Evolutionary conservation across 345 rosid genomes (phyloP), one percentile per base, ranked within the genome.

Genomic region (Orychophragmus violaceus): DNA sequence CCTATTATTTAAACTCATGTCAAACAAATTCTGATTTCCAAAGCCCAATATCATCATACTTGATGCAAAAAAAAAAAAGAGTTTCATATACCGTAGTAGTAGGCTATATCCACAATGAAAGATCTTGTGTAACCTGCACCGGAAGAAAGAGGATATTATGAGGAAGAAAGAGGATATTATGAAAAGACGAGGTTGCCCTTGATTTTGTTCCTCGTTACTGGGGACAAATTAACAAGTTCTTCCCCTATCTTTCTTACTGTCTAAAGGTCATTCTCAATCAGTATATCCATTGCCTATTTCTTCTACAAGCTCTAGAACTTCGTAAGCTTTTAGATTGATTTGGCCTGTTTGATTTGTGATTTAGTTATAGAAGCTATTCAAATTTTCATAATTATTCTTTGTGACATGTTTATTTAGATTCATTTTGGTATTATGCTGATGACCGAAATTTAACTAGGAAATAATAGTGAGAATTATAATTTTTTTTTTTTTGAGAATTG

Each of bases 371-470:
- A 24, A 7, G 14, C 42, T 27, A 0, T 61, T 29, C 3, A n/a
- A n/a, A 13, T 3, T 42, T 49, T 48, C 32, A 9, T 33, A 33
- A 16, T 57, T 68, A 3, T 4, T 58, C 5, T 18, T 27, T 55
- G 10, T 1, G n/a, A 19, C 23, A 12, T 70, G 49, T 62, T 36
- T 61, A 2, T 46, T 56, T 36, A 1, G 52, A 57, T 57, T 52
- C 19, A 50, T 29, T 62, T 39, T 52, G 46, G 18, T 64, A 28
- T 71, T 53, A 14, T 52, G 12, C 21, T 53, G 63, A 49, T 36
- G 16, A 14, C 13, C 28, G 32, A 72, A 64, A 70, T 70, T 45
- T 33, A 56, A 22, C 12, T 48, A 5, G 21, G 50, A 45, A 28
- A 21, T 19, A 23, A 6, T 37, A 13, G 61, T 25, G 19, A 21